Conservation (phyloP, 129 eudicot species). For the Lonicera japonica region DNA sequence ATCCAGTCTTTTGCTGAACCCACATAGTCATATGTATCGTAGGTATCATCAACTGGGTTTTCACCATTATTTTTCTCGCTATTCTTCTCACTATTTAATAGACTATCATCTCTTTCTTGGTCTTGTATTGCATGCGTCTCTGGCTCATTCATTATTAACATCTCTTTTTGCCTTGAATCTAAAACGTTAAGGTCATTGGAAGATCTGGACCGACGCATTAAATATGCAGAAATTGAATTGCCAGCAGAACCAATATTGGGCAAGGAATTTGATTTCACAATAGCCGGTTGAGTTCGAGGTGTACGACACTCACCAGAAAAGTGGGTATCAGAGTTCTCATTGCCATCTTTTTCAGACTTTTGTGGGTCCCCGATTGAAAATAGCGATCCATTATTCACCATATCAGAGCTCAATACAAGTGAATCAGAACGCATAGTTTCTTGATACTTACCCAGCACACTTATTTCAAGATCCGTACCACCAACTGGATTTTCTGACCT, state of each 20-base stretch:
- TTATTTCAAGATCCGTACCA: constrained; percentile 26
- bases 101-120: constrained; percentile 25
- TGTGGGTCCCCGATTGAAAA: constrained; percentile 41
- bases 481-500: constrained; percentile 16
- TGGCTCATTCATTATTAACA: constrained; percentile 19
- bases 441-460: constrained; percentile 25
- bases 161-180: constrained; percentile 33
- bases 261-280: constrained; percentile 56
- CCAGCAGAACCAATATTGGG: constrained; percentile 35
- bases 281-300: constrained; percentile 23
- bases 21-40: constrained; percentile 49
- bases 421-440: constrained; percentile 42
- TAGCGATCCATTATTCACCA: constrained; percentile 44
- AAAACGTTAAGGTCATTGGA: constrained; percentile 48
- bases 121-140: constrained; percentile 17
- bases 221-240: constrained; percentile 10
- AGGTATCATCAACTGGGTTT: constrained; percentile 29
- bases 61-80: constrained; percentile 35
- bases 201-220: constrained; percentile 41
- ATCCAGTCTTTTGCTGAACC: constrained; percentile 88
- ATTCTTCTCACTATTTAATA: constrained; percentile 28
- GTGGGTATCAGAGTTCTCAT: constrained; percentile 37
- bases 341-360: constrained; percentile 38
- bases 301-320: constrained; percentile 35
- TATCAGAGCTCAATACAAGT: constrained; percentile 42